phyloP scores from a whole-genome alignment of 345 rosid genomes.

The Mercurialis annua region DNA sequence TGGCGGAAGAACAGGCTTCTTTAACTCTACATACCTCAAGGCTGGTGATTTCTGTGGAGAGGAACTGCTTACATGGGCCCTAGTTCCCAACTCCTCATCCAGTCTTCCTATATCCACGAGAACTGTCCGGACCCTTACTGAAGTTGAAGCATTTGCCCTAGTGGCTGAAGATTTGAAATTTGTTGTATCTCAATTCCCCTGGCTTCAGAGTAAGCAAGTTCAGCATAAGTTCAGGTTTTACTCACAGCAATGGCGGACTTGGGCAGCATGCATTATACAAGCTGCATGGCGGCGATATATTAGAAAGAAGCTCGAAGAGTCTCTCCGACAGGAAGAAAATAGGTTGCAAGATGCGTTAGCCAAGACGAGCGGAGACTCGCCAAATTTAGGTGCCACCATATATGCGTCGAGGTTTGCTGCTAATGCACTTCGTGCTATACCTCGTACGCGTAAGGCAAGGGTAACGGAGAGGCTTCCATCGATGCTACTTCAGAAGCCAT shows the following conservation, averaged over 20 bases:
- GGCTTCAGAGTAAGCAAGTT: conserved; percentile 85
- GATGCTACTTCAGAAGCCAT: conserved; percentile 75
- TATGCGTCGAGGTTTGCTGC: conserved; percentile 89
- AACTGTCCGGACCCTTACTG: conserved; percentile 61
- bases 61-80: conserved; percentile 89
- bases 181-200: conserved; percentile 78
- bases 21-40: conserved; percentile 64
- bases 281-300: conserved; percentile 78
- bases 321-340: conserved; percentile 61
- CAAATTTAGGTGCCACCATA: conserved; percentile 85
- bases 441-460: conserved; percentile 58
- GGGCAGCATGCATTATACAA: conserved; percentile 94
- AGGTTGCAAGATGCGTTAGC: conserved; percentile 76
- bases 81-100: conserved; percentile 75
- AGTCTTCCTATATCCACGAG: conserved; percentile 86
- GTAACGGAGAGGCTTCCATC: conserved; percentile 58
- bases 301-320: conserved; percentile 72
- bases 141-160: conserved; percentile 92
- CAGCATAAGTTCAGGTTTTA: conserved; percentile 79
- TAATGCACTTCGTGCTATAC: conserved; percentile 55
- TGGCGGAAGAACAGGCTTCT: conserved; percentile 83
- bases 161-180: conserved; percentile 78
- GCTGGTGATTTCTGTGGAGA: conserved; percentile 94
- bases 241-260: conserved; percentile 86
- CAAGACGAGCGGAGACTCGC: conserved; percentile 56